A percentile compares a stretch with the other conserved stretches of the same genome.
Conservation (phyloP, 1,139 yeast species). For the Saccharomyces hybrid region DNA sequence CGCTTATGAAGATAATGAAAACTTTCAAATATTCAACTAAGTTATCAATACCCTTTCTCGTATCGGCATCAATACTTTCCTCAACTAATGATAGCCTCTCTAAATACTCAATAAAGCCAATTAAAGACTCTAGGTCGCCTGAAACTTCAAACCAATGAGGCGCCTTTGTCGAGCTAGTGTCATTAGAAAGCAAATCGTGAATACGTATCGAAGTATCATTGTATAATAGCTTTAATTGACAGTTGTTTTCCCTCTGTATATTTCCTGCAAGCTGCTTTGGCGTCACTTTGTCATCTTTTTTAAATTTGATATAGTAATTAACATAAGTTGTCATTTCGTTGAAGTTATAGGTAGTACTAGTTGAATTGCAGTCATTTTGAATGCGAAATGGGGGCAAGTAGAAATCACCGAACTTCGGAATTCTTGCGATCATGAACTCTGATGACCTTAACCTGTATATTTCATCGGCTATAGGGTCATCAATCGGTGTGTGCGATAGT, state of each 20-base stretch:
- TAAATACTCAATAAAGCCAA: constrained; percentile 19
- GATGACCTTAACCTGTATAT: constrained; percentile 22
- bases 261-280: neutral
- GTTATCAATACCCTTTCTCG: constrained; percentile 1
- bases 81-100: constrained; percentile 9
- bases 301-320: neutral
- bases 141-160: constrained; percentile 25
- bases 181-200: neutral
- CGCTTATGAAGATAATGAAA: neutral
- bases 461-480: constrained; percentile 26
- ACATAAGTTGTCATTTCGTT: constrained; percentile 3
- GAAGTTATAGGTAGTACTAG: constrained; percentile 10
- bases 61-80: neutral
- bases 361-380: neutral
- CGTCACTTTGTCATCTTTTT: neutral
- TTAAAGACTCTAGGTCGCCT: constrained; percentile 18
- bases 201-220: constrained; percentile 14
- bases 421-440: constrained; percentile 28
- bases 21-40: neutral
- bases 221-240: constrained; percentile 20
- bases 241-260: neutral
- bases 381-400: constrained; percentile 26
- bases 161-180: neutral
- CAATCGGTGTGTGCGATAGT: constrained; percentile 24
- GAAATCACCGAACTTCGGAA: constrained; percentile 28